Base-by-base conservation (phyloP, 2,329 filamentous ascomycete species). In the Aspergillus clavatus region DNA sequence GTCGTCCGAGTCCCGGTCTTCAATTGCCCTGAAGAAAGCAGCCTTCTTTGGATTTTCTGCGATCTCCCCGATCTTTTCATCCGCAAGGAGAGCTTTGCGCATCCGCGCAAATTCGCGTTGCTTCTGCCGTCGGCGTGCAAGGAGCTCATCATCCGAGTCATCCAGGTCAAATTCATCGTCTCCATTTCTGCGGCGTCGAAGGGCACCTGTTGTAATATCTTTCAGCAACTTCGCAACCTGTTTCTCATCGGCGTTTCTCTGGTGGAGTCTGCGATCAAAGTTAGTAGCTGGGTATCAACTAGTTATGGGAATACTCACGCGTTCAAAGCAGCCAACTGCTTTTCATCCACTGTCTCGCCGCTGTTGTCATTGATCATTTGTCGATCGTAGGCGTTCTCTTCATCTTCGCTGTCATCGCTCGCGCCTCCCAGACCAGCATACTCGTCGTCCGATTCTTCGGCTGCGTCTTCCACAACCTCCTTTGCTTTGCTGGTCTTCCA, bases 371-470 rank as follows among this genome's bases (percentile, higher is more conserved):
- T 87, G 61, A 98, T 95, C 81, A 98, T 94, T 51, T 89, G 83
- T 56, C 86, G 80, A 51, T 93, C 80, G 46, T 87, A 82, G 27
- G 84, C 86, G 48, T 87, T 80, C 47, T 89, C 86, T 44, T 84
- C 84, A 35, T 79, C 84, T 36, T 82, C 84, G 53, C 91, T 88
- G 55, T 97, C 91, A 48, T 91, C 90, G 66, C 90, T 91, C 8
- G 76, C 85, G 51, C 93, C 93, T 55, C 93, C 93, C 7, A 98
- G 76, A 4, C 93, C 93, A 29, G 90, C 91, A 65, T 97, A 98
- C 67, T 98, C 93, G 63, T 98, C 93, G 63, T 98, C 94, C 0
- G 93, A 98, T 69, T 98, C 93, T 58, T 95, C 88, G 49, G 93
- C 91, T 63, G 95, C 89, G 55, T 96, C 93, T 54, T 97, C 81